These are phyloP conservation scores for Neurospora intermedia DNA, from an alignment of 495 filamentous ascomycete genomes.

Conservation along the genomic window DNA sequence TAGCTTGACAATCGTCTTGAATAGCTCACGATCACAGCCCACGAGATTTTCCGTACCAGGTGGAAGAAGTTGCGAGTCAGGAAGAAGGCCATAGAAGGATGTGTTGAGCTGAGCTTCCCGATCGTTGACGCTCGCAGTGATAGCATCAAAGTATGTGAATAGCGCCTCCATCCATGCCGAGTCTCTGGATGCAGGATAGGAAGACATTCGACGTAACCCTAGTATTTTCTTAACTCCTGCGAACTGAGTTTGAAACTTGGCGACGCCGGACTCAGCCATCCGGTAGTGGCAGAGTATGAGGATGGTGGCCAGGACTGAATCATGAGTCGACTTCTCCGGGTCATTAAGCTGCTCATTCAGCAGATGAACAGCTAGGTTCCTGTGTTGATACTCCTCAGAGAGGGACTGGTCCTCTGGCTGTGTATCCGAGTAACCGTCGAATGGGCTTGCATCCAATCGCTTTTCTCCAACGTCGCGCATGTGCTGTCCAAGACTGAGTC, in stretches of 20 bases:
- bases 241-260: slow-evolving; percentile 87
- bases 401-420: slow-evolving; percentile 39
- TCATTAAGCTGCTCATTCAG: slow-evolving; percentile 77
- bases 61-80: slow-evolving; percentile 58
- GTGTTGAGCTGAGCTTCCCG: slow-evolving; percentile 79
- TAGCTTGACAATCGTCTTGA: slow-evolving; percentile 65
- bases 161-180: slow-evolving; percentile 86
- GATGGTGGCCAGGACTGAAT: slow-evolving; percentile 81
- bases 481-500: slow-evolving; percentile 42
- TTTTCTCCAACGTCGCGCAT: slow-evolving; percentile 27
- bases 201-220: slow-evolving; percentile 58
- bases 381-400: slow-evolving; percentile 74
- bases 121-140: slow-evolving; percentile 85
- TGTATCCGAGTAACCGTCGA: slow-evolving; percentile 24
- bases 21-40: slow-evolving; percentile 74
- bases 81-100: slow-evolving; percentile 46
- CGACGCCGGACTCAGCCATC: slow-evolving; percentile 84
- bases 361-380: slow-evolving; percentile 66
- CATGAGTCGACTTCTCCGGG: slow-evolving; percentile 59
- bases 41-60: slow-evolving; percentile 61
- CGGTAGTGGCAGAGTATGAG: slow-evolving; percentile 85
- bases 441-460: slow-evolving; percentile 23
- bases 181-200: slow-evolving; percentile 55
- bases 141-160: slow-evolving; percentile 94
- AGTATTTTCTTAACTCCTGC: slow-evolving; percentile 90